phyloP scores from a whole-genome alignment of 1,284 basidiomycete species.

The Ceratorhiza oryzae-sativae region DNA sequence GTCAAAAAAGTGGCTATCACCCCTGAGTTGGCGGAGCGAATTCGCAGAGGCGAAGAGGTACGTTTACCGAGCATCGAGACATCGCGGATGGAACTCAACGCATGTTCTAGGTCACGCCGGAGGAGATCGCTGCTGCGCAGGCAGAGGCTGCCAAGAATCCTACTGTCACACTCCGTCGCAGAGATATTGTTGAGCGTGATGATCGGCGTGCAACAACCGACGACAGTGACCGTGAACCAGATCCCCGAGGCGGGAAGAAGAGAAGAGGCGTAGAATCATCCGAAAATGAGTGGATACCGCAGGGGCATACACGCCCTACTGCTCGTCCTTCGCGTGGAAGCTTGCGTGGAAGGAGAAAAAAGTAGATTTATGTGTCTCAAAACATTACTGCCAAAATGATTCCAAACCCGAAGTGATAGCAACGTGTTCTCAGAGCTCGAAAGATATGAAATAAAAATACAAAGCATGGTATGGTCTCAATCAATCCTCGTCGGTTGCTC shows the following conservation, averaged over 20 bases:
- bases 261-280: neutral
- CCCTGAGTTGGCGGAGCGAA: constrained; percentile 37
- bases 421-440: neutral
- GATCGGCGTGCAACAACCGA: constrained; percentile 11
- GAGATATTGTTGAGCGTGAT: constrained; percentile 31
- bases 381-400: neutral
- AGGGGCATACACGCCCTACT: constrained; percentile 25
- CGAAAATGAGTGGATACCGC: constrained; percentile 38
- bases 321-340: neutral
- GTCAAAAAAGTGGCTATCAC: constrained; percentile 34
- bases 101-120: constrained; percentile 18
- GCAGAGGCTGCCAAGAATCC: constrained; percentile 9
- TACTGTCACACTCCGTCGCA: constrained; percentile 12
- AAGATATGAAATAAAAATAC: neutral
- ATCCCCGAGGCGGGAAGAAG: constrained; percentile 19
- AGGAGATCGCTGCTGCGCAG: constrained; percentile 40
- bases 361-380: constrained; percentile 14
- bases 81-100: neutral
- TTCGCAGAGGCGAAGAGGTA: constrained; percentile 38
- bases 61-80: neutral
- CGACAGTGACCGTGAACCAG: constrained; percentile 18
- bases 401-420: neutral
- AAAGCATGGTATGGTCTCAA: neutral
- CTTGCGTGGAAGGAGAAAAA: constrained; percentile 10
- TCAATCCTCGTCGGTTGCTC: constrained; percentile 8